Evolutionary conservation across 2,329 filamentous ascomycete genomes (phyloP).

Genomic region (Macrophomina pseudophaseolina): DNA sequence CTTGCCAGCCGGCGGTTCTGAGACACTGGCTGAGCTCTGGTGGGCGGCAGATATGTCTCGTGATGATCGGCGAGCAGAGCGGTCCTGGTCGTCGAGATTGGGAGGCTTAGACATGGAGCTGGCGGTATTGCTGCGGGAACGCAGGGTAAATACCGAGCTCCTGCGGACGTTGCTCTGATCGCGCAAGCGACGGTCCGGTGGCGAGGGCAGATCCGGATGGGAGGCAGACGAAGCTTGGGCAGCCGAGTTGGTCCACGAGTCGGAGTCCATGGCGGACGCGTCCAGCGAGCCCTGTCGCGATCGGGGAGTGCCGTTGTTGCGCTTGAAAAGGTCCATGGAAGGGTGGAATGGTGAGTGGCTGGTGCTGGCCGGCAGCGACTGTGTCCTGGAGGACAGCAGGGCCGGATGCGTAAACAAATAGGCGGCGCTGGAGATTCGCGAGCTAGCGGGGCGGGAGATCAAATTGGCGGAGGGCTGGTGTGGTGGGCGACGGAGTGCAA

Average conservation of each 20-base stretch:
- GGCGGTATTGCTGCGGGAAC: conserved; percentile 45
- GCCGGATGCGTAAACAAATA: conserved; percentile 22
- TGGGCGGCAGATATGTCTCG: conserved; percentile 34
- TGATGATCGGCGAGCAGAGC: conserved; percentile 37
- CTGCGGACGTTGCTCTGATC: conserved; percentile 33
- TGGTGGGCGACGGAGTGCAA: conserved; percentile 31
- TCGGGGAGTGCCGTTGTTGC: conserved; percentile 36
- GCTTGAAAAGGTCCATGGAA: conserved; percentile 45
- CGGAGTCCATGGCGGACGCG: conserved; percentile 27
- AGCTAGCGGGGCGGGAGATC: conserved; percentile 14
- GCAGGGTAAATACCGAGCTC: conserved; percentile 44
- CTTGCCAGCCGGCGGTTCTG: conserved; percentile 34
- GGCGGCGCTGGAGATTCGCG: conserved; percentile 16
- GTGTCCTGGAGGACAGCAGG: conserved; percentile 14
- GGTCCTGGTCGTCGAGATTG: conserved; percentile 31
- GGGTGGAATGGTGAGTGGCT: conserved; percentile 10
- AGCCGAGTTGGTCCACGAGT: background rate
- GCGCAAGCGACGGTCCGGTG: conserved; percentile 37
- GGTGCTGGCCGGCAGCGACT: conserved; percentile 25
- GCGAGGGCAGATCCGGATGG: conserved; percentile 37
- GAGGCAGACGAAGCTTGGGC: conserved; percentile 20
- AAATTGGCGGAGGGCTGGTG: conserved; percentile 32
- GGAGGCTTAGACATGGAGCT: conserved; percentile 39
- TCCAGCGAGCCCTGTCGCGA: conserved; percentile 44
- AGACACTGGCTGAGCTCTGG: conserved; percentile 31